A percentile compares a stretch with the other conserved stretches of the same genome.
phyloP scores from a whole-genome alignment of 179 eudicot genomes.

The Sideroxylon spinosum region DNA sequence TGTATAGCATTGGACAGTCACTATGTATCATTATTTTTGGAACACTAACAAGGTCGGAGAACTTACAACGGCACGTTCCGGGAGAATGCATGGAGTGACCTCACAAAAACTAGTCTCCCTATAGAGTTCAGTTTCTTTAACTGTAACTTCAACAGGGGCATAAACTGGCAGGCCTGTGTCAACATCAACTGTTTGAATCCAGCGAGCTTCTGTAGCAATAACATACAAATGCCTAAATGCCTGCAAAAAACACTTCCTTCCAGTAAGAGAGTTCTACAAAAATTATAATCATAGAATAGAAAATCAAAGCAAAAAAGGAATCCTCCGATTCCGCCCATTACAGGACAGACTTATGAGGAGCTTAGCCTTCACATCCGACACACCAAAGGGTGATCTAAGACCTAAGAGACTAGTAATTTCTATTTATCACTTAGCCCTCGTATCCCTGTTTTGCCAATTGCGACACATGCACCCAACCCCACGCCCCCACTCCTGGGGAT shows the following conservation, averaged over 20 bases:
- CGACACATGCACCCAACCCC: background rate
- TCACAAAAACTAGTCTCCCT: conserved; percentile 88
- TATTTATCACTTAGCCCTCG: background rate
- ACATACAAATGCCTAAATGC: conserved; percentile 97
- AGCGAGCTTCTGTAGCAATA: conserved; percentile 95
- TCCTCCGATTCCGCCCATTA: background rate
- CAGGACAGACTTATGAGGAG: background rate
- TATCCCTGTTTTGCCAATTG: background rate
- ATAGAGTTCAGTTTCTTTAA: conserved; percentile 73
- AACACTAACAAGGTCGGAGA: background rate
- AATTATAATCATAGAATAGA: background rate
- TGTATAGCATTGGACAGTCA: background rate
- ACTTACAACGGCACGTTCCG: conserved; percentile 87
- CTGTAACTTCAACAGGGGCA: conserved; percentile 89
- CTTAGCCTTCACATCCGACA: background rate
- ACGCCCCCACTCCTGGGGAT: background rate
- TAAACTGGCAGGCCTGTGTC: conserved; percentile 93
- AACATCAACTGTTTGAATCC: conserved; percentile 95
- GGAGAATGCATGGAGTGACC: conserved; percentile 94
- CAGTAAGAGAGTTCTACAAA: background rate
- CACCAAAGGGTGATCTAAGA: conserved; percentile 5
- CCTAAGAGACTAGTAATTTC: background rate
- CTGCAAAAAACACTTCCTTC: conserved; percentile 33
- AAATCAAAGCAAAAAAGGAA: background rate
- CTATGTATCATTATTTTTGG: background rate